These are phyloP conservation scores for Cordyceps farinosa DNA, from an alignment of 2,329 filamentous ascomycete species.

Conservation along the genomic window DNA sequence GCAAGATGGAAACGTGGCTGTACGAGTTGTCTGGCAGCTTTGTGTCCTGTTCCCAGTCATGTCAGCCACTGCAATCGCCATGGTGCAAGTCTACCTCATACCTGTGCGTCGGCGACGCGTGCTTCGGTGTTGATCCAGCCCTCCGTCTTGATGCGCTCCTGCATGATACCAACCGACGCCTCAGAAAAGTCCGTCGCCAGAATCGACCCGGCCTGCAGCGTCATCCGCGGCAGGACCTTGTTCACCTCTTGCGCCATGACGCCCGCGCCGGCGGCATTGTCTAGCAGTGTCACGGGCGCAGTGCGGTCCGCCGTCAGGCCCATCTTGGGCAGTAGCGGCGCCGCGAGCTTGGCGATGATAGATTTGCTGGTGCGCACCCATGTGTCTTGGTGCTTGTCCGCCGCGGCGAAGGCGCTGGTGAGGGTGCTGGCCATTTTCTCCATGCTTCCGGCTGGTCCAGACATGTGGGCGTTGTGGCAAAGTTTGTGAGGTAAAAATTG, in stretches of 20 bases:
- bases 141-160: slow-evolving; percentile 36
- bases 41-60: slow-evolving; percentile 33
- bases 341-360: slow-evolving; percentile 10
- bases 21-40: slow-evolving; percentile 36
- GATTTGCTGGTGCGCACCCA: slow-evolving; percentile 10
- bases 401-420: slow-evolving; percentile 9
- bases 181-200: slow-evolving; percentile 47
- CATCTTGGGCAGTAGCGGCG: slow-evolving; percentile 13
- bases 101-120: slow-evolving; percentile 44
- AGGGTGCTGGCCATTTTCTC: neutral
- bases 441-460: neutral
- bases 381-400: neutral
- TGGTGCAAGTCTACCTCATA: slow-evolving; percentile 24
- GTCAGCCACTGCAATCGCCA: neutral
- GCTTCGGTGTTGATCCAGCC: slow-evolving; percentile 46
- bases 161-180: slow-evolving; percentile 39
- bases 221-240: slow-evolving; percentile 30
- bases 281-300: slow-evolving; percentile 41
- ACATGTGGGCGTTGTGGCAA: neutral
- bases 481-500: neutral
- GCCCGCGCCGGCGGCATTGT: slow-evolving; percentile 52
- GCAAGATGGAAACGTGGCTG: slow-evolving; percentile 44
- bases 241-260: slow-evolving; percentile 46
- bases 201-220: slow-evolving; percentile 42
- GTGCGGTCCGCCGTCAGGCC: slow-evolving; percentile 12